Evolutionary conservation across 1,284 basidiomycete genomes (phyloP).

Genomic region (Apiotrichum veenhuisii): DNA sequence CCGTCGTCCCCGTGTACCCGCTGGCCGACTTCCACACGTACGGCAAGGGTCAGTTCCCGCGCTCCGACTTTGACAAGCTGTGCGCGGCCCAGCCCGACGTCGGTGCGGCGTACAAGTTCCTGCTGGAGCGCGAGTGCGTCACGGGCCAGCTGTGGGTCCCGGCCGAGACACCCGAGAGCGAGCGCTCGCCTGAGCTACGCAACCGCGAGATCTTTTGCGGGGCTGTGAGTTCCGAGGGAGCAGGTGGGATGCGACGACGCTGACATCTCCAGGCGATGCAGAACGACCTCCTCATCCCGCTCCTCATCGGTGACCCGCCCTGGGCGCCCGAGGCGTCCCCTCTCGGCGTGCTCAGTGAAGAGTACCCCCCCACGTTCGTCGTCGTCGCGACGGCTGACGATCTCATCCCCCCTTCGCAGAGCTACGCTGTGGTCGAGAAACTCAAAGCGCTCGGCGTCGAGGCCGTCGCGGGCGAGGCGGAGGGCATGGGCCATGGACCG

Average conservation of each 20-base stretch:
- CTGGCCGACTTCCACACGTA: background rate
- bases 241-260: too few species aligned
- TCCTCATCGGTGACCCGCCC: constrained; percentile 5
- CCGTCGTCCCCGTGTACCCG: constrained; percentile 7
- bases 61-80: background rate
- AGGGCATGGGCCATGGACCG: constrained; percentile 8
- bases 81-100: background rate
- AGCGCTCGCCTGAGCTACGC: too few species aligned
- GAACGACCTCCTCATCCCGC: background rate
- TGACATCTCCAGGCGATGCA: background rate
- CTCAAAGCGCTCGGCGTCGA: constrained; percentile 12
- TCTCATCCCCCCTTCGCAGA: constrained; percentile 10
- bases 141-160: background rate
- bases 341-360: constrained; percentile 5
- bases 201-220: background rate
- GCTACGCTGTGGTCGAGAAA: constrained; percentile 10
- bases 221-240: too few species aligned
- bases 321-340: background rate
- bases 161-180: background rate
- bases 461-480: background rate
- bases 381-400: constrained; percentile 15
- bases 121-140: background rate
- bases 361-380: constrained; percentile 15
- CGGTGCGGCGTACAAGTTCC: background rate
- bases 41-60: too few species aligned